Percentiles rank a stretch among this genome's conserved stretches.
Evolutionary conservation across 306 rosid genomes (phyloP).

Genomic region (Quercus parvula): DNA sequence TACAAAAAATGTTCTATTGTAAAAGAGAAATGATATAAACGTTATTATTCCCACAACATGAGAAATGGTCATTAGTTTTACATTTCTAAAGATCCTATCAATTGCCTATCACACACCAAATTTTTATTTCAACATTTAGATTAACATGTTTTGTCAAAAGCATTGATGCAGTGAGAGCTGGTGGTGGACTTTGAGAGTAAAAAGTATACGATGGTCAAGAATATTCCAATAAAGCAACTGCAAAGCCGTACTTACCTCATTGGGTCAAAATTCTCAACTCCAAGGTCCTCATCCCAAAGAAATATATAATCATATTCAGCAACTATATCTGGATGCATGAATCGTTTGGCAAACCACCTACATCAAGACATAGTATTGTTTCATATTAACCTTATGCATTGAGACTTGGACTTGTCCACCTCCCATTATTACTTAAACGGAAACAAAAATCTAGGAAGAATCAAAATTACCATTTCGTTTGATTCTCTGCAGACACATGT

Average conservation of each 20-base stretch:
- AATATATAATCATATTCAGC: constrained; percentile 70
- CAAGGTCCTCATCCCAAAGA: constrained; percentile 98
- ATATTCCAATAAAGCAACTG: neutral
- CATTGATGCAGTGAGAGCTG: neutral
- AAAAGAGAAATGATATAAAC: neutral
- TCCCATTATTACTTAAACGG: neutral
- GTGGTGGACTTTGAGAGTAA: neutral
- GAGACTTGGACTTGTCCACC: neutral
- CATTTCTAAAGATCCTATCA: neutral
- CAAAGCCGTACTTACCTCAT: constrained; percentile 37
- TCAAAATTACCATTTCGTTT: constrained; percentile 56
- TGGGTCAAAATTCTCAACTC: constrained; percentile 78
- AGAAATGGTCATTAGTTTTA: neutral
- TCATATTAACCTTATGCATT: neutral
- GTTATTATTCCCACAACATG: neutral
- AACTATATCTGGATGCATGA: constrained; percentile 92
- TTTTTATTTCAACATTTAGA: neutral
- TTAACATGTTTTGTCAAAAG: neutral
- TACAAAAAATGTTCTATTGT: neutral
- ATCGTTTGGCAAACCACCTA: constrained; percentile 98
- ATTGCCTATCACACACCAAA: neutral
- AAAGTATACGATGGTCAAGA: neutral
- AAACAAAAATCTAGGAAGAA: neutral
- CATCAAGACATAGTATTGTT: constrained; percentile 10
- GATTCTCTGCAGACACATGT: constrained; percentile 58